Evolutionary conservation across 805 yeast species (phyloP).

Genomic region (Candida insectorum): DNA sequence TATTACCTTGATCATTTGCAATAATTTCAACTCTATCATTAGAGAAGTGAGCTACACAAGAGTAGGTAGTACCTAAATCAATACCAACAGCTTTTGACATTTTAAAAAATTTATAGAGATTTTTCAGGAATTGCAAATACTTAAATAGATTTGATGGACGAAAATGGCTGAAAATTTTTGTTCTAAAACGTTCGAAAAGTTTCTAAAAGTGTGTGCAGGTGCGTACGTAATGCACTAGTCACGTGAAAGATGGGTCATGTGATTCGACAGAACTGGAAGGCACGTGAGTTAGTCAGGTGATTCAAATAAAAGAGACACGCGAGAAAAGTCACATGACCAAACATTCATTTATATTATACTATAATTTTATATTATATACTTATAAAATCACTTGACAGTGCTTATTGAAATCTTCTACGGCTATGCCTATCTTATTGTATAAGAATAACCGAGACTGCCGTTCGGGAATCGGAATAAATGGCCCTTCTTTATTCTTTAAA

Average conservation of each 20-base stretch:
- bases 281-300: too few relatives aligned
- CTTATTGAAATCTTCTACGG: conserved; percentile 78
- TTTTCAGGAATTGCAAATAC: neutral
- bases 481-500: conserved; percentile 48
- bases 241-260: too few relatives aligned
- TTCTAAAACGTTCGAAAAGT: conserved; percentile 9
- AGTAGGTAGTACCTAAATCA: conserved; percentile 92
- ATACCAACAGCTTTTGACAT: conserved; percentile 75
- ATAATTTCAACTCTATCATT: conserved; percentile 92
- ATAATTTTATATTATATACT: too few relatives aligned
- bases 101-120: neutral
- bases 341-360: too few relatives aligned
- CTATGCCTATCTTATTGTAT: conserved; percentile 70
- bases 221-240: too few relatives aligned
- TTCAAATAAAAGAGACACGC: too few relatives aligned
- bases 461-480: conserved; percentile 79
- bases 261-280: too few relatives aligned
- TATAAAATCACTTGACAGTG: conserved; percentile 49
- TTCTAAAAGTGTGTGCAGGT: too few relatives aligned
- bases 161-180: conserved; percentile 5
- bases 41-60: conserved; percentile 94
- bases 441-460: conserved; percentile 57
- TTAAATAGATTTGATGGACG: conserved; percentile 5
- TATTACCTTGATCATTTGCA: conserved; percentile 98
- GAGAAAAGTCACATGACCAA: neutral